These are phyloP conservation scores for Yarrowia hollandica DNA, from an alignment of 805 yeast genomes.

Conservation along the genomic window DNA sequence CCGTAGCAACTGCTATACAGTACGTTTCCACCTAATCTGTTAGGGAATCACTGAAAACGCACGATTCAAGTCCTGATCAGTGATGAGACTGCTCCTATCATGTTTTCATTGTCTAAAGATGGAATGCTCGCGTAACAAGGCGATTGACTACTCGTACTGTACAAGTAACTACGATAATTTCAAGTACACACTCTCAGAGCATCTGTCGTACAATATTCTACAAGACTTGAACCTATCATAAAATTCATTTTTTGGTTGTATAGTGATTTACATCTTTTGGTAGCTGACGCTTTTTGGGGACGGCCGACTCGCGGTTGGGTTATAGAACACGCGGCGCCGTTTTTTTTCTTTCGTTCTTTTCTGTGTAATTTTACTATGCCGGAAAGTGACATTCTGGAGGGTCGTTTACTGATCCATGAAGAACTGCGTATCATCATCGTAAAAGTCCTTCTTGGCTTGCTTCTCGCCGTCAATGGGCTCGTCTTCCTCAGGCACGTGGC, in stretches of 20 bases:
- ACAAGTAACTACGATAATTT: too few species aligned
- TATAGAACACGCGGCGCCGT: constrained; percentile 7
- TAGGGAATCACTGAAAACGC: too few species aligned
- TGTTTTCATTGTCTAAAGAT: too few species aligned
- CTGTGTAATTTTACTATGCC: not conserved
- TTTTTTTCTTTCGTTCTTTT: not conserved
- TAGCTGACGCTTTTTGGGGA: constrained; percentile 24
- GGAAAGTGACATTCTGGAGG: too few species aligned
- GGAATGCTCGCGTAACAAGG: too few species aligned
- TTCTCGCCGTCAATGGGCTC: constrained; percentile 10
- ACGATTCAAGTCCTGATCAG: too few species aligned
- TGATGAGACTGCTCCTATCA: too few species aligned
- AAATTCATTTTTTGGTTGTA: constrained; percentile 24
- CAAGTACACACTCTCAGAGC: too few species aligned
- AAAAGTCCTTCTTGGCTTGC: constrained; percentile 11
- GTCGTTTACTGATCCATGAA: constrained; percentile 30
- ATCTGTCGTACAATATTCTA: not conserved
- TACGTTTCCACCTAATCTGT: too few species aligned
- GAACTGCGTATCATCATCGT: constrained; percentile 30
- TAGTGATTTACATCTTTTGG: constrained; percentile 26
- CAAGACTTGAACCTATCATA: constrained; percentile 10
- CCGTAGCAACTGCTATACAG: too few species aligned
- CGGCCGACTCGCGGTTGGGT: constrained; percentile 11
- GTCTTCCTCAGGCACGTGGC: constrained; percentile 14
- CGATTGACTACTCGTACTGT: too few species aligned